Evolutionary conservation across 805 yeast genomes (phyloP).

Genomic region (Blastobotrys muscicola): DNA sequence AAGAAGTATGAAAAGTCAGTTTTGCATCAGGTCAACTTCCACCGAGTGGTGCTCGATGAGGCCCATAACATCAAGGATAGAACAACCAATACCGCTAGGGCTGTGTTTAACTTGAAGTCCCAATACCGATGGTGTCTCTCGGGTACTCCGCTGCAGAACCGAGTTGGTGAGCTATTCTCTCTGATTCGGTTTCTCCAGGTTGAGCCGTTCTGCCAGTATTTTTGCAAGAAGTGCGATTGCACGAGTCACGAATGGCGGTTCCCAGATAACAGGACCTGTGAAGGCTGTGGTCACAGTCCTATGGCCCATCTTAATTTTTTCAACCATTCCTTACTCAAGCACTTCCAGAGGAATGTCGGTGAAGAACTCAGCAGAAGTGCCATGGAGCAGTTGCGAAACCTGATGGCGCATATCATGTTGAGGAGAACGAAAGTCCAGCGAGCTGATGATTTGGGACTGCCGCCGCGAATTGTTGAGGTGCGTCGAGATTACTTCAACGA

Average conservation of each 20-base stretch:
- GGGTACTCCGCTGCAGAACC: conserved; percentile 93
- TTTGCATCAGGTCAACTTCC: conserved; percentile 64
- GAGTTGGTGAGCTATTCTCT: conserved; percentile 95
- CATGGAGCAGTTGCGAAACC: conserved; percentile 63
- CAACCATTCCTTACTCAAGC: conserved; percentile 91
- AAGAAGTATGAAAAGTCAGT: conserved; percentile 71
- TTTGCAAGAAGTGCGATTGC: conserved; percentile 90
- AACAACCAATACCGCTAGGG: conserved; percentile 85
- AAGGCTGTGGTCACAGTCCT: conserved; percentile 78
- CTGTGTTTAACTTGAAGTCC: conserved; percentile 67
- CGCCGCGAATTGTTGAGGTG: conserved; percentile 89
- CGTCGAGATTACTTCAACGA: conserved; percentile 83
- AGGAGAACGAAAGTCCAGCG: conserved; percentile 92
- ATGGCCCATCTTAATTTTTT: conserved; percentile 94
- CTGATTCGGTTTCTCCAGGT: conserved; percentile 75
- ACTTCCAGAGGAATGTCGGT: conserved; percentile 78
- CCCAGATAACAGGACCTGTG: conserved; percentile 75
- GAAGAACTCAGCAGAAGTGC: conserved; percentile 50
- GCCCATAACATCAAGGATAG: conserved; percentile 97
- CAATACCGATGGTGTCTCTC: conserved; percentile 82
- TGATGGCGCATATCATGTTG: conserved; percentile 76
- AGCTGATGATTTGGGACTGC: conserved; percentile 95
- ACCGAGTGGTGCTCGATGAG: conserved; percentile 86
- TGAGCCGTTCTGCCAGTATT: conserved; percentile 81
- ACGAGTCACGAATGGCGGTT: conserved; percentile 76